Percentiles rank a stretch among this genome's conserved stretches.
These are phyloP conservation scores for Halophytophthora batemanensis DNA, from an alignment of 352 stramenopile genomes.

Conservation along the genomic window DNA sequence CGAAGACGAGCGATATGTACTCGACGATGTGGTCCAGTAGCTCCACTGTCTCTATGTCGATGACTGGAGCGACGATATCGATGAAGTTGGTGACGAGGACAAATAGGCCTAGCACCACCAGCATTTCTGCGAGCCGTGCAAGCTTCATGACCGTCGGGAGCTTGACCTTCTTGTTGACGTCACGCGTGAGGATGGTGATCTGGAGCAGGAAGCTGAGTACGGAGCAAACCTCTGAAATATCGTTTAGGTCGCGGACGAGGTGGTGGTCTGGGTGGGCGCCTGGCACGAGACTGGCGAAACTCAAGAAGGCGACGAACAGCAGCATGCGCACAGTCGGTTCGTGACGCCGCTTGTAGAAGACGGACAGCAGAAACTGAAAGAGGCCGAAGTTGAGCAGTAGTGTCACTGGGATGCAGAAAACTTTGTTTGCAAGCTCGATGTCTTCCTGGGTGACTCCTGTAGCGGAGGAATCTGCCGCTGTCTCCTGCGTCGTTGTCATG, in stretches of 20 bases:
- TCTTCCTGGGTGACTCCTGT: too few species aligned
- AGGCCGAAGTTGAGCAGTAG: conserved; percentile 9
- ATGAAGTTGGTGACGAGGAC: neutral
- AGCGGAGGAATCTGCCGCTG: too few species aligned
- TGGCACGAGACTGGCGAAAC: conserved; percentile 13
- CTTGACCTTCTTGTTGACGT: conserved; percentile 16
- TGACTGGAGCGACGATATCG: conserved; percentile 3
- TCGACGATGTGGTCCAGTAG: conserved; percentile 1
- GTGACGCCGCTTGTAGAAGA: conserved; percentile 10
- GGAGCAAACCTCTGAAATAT: conserved; percentile 25
- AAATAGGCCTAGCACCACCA: too few species aligned
- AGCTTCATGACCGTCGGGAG: conserved; percentile 9
- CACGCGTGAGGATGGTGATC: conserved; percentile 20
- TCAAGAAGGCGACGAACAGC: conserved; percentile 7
- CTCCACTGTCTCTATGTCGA: conserved; percentile 30
- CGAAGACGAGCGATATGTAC: conserved; percentile 11
- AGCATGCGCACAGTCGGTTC: conserved; percentile 6
- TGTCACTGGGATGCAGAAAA: conserved; percentile 2
- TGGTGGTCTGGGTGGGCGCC: conserved; percentile 2
- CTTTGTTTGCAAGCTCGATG: neutral
- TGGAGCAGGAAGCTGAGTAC: conserved; percentile 26
- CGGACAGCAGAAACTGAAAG: conserved; percentile 6
- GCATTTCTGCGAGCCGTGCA: conserved; percentile 10
- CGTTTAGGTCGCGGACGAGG: conserved; percentile 15
- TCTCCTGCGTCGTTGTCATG: too few species aligned